These are phyloP conservation scores for Ustilago loliicola DNA, from an alignment of 1,284 basidiomycete species.

Conservation along the genomic window DNA sequence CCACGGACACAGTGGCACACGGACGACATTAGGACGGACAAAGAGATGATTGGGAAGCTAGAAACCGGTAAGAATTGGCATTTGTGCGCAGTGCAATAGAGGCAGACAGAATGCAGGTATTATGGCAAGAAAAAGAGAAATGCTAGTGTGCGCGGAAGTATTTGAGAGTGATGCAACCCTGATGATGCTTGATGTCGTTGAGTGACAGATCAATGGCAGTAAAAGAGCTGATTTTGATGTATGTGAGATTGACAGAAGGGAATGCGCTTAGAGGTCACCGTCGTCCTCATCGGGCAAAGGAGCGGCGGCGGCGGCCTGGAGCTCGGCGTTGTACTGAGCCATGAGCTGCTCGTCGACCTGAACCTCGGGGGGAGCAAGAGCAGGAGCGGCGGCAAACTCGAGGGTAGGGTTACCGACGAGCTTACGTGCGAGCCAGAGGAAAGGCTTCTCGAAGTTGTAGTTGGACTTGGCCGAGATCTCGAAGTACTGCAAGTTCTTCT, in stretches of 20 bases:
- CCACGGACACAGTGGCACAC: too few species aligned
- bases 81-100: slow-evolving; percentile 14
- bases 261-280: slow-evolving; percentile 65
- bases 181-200: neutral
- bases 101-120: slow-evolving; percentile 38
- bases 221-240: neutral
- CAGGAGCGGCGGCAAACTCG: slow-evolving; percentile 96
- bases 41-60: slow-evolving; percentile 3
- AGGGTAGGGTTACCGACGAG: slow-evolving; percentile 91
- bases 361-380: slow-evolving; percentile 94
- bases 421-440: slow-evolving; percentile 99
- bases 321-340: slow-evolving; percentile 84
- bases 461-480: slow-evolving; percentile 99
- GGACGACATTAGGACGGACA: neutral
- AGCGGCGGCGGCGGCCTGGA: slow-evolving; percentile 75
- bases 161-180: neutral
- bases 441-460: slow-evolving; percentile 99
- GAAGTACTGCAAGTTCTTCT: slow-evolving; percentile 99
- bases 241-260: neutral
- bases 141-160: slow-evolving; percentile 4
- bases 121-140: slow-evolving; percentile 14
- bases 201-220: neutral
- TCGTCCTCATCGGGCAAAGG: slow-evolving; percentile 75
- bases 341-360: slow-evolving; percentile 85
- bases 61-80: slow-evolving; percentile 22